These are phyloP conservation scores for Neocucurbitaria cava DNA, from an alignment of 2,329 filamentous ascomycete species.

Conservation along the genomic window DNA sequence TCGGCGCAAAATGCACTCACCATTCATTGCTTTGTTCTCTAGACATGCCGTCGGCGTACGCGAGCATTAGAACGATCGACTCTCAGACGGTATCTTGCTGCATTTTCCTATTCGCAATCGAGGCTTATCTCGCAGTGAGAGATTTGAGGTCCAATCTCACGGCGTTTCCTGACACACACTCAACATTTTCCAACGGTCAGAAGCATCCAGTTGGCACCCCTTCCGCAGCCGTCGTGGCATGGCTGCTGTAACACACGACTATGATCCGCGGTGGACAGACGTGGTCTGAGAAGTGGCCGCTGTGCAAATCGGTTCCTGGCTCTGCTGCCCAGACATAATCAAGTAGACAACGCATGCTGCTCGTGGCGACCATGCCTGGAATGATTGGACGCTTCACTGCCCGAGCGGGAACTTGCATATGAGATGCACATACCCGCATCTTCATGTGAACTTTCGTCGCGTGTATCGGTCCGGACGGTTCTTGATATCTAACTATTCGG, in stretches of 20 bases:
- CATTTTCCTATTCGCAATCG: conserved; percentile 1
- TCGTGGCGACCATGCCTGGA: background rate
- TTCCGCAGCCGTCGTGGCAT: conserved; percentile 3
- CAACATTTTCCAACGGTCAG: conserved; percentile 2
- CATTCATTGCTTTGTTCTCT: background rate
- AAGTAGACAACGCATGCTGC: conserved; percentile 1
- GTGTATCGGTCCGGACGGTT: background rate
- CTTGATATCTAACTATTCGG: background rate
- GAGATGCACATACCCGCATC: conserved; percentile 8
- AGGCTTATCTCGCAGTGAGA: conserved; percentile 3
- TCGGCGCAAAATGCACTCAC: background rate
- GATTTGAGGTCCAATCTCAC: conserved; percentile 1
- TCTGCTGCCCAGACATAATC: background rate
- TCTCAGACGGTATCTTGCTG: background rate
- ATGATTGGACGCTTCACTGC: background rate
- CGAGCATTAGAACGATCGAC: background rate
- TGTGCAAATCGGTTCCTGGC: conserved; percentile 3
- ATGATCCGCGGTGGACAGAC: background rate
- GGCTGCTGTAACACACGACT: conserved; percentile 3
- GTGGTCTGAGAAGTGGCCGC: conserved; percentile 1
- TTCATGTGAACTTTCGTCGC: conserved; percentile 1
- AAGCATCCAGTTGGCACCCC: conserved; percentile 5
- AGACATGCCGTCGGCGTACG: background rate
- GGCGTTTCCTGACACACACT: background rate
- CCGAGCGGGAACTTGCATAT: background rate